phyloP scores from a whole-genome alignment of 306 rosid genomes.

The Citrullus colocynthis region DNA sequence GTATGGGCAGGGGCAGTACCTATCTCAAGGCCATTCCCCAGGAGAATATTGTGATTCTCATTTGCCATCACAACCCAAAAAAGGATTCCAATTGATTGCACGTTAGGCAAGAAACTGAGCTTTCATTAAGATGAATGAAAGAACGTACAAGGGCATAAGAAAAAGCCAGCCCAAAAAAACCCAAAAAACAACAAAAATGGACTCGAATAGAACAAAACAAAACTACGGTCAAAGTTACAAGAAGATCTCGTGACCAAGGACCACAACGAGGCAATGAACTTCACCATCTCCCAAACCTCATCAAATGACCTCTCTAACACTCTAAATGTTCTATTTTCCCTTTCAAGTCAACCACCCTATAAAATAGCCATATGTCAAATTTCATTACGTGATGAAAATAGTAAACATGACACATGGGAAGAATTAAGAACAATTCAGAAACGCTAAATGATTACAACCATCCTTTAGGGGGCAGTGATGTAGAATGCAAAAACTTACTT shows the following conservation, averaged over 20 bases:
- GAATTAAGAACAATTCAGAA: not conserved
- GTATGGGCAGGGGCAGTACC: not conserved
- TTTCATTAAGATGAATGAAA: too few species aligned
- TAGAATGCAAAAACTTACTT: slow-evolving; percentile 44
- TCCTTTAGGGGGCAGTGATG: not conserved
- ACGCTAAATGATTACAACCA: not conserved
- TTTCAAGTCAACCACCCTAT: not conserved
- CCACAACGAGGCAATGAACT: not conserved
- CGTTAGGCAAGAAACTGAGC: not conserved
- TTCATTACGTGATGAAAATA: not conserved
- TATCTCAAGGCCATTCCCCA: not conserved
- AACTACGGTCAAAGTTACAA: not conserved
- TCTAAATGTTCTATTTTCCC: too few species aligned
- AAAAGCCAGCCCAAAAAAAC: not conserved
- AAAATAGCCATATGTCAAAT: not conserved
- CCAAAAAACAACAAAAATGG: not conserved
- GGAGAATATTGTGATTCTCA: not conserved
- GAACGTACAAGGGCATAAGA: not conserved
- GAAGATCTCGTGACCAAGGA: not conserved
- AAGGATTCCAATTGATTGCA: not conserved
- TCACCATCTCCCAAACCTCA: not conserved
- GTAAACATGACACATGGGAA: not conserved
- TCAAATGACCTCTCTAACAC: not conserved
- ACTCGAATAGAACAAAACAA: too few species aligned
- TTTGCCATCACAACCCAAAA: not conserved